Conservation (phyloP, 768 basidiomycete genomes). For the Scleroderma bovista region DNA sequence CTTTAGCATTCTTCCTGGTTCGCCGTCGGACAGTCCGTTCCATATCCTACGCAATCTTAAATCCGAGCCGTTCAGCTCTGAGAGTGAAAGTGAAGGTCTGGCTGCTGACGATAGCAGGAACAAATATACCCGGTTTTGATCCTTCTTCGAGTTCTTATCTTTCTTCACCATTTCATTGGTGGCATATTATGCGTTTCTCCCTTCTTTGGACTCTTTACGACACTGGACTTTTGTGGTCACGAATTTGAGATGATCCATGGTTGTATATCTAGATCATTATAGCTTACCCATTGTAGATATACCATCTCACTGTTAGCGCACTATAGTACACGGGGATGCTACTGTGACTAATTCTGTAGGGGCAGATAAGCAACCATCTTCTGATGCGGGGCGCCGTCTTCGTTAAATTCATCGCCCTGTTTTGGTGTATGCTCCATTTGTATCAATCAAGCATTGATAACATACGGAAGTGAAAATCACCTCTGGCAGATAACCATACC, state of each 20-base stretch:
- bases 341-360: conserved; percentile 25
- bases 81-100: conserved; percentile 66
- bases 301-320: conserved; percentile 14
- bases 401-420: conserved; percentile 71
- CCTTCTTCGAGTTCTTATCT: conserved; percentile 13
- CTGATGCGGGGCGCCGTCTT: conserved; percentile 83
- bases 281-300: conserved; percentile 30
- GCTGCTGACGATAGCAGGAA: conserved; percentile 44
- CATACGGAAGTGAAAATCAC: conserved; percentile 34
- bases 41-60: conserved; percentile 43
- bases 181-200: conserved; percentile 1
- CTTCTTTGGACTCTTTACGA: conserved; percentile 27
- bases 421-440: conserved; percentile 14
- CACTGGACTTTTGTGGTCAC: conserved; percentile 19
- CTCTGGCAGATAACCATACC: conserved; percentile 65
- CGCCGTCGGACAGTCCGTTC: conserved; percentile 45
- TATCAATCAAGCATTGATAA: conserved; percentile 13
- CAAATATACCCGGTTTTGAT: conserved; percentile 33
- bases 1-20: conserved; percentile 73
- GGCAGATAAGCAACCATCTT: conserved; percentile 64
- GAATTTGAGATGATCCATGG: conserved; percentile 5
- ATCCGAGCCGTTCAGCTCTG: conserved; percentile 56
- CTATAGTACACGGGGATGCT: conserved; percentile 18
- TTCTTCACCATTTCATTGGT: conserved; percentile 11
- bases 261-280: conserved; percentile 38